Conservation (phyloP, 163 green algal genomes). For the Scenedesmus sp. region DNA sequence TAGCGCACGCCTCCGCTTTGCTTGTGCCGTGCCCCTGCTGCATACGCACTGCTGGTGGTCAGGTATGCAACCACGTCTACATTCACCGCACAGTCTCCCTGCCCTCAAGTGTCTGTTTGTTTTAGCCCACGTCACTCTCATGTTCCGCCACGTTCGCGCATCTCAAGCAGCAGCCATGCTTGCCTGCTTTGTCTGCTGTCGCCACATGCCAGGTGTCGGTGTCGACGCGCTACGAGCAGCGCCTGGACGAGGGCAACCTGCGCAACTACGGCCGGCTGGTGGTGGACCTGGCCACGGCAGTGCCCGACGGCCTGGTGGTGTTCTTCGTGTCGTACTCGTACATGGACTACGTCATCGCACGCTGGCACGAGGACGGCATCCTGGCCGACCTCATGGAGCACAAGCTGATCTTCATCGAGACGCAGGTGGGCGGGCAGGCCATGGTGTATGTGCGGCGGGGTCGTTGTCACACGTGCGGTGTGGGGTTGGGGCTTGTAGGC, state of each 20-base stretch:
- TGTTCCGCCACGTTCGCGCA: no score
- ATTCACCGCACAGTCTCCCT: no score
- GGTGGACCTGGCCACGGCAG: constrained; percentile 88
- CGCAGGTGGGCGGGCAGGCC: constrained; percentile 62
- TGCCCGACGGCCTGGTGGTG: constrained; percentile 94
- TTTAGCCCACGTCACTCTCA: no score
- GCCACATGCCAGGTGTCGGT: constrained; percentile 68
- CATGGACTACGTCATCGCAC: constrained; percentile 95
- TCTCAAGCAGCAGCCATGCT: no score
- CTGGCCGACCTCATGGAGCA: constrained; percentile 92
- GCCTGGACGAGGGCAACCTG: constrained; percentile 84
- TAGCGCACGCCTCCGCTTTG: no score
- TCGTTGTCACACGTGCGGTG: no score
- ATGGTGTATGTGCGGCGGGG: neutral
- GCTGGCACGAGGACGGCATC: constrained; percentile 91
- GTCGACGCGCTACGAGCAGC: constrained; percentile 95
- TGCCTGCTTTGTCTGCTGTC: neutral
- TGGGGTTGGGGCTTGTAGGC: neutral
- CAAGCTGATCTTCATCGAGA: constrained; percentile 99
- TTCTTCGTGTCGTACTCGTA: constrained; percentile 76
- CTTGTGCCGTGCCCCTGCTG: no score
- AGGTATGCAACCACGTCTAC: no score
- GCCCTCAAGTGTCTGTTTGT: no score
- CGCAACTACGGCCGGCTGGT: constrained; percentile 96
- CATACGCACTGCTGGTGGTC: no score